Conservation (phyloP, 2,329 filamentous ascomycete species). For the Paramyrothecium sp. region DNA sequence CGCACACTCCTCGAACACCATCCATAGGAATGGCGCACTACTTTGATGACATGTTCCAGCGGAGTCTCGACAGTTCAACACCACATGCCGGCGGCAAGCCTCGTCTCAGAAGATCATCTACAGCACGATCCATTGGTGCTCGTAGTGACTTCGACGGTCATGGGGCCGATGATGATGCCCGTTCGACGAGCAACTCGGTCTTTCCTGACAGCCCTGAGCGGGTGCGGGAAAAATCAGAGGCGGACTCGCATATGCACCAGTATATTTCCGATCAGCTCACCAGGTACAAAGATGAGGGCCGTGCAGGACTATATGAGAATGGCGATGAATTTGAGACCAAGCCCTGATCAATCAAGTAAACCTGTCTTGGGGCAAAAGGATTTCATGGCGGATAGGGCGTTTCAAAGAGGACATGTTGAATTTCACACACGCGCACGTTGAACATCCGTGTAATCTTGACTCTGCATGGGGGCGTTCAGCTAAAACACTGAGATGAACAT, state of each 20-base stretch:
- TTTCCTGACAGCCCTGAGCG: conserved; percentile 39
- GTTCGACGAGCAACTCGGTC: conserved; percentile 28
- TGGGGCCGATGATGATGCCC: conserved; percentile 39
- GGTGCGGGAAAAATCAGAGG: conserved; percentile 48
- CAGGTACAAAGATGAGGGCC: conserved; percentile 51
- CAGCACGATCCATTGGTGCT: conserved; percentile 77
- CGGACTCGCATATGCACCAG: conserved; percentile 70
- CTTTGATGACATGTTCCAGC: conserved; percentile 82
- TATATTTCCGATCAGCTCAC: conserved; percentile 83
- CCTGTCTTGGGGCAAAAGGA: neutral
- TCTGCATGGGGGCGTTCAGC: neutral
- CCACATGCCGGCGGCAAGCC: conserved; percentile 41
- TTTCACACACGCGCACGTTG: neutral
- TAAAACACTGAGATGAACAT: neutral
- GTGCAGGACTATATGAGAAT: conserved; percentile 20
- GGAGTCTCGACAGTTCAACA: conserved; percentile 33
- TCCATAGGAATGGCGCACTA: conserved; percentile 84
- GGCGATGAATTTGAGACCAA: conserved; percentile 49
- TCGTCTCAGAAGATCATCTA: conserved; percentile 73
- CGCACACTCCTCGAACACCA: conserved; percentile 89
- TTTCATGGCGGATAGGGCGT: neutral
- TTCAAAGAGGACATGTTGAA: neutral
- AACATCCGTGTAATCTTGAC: neutral
- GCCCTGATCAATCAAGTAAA: conserved; percentile 13
- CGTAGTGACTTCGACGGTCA: conserved; percentile 73